Percentiles rank a stretch among this genome's conserved stretches.
Conservation (phyloP, 352 stramenopile genomes). For the Pythium oligandrum region DNA sequence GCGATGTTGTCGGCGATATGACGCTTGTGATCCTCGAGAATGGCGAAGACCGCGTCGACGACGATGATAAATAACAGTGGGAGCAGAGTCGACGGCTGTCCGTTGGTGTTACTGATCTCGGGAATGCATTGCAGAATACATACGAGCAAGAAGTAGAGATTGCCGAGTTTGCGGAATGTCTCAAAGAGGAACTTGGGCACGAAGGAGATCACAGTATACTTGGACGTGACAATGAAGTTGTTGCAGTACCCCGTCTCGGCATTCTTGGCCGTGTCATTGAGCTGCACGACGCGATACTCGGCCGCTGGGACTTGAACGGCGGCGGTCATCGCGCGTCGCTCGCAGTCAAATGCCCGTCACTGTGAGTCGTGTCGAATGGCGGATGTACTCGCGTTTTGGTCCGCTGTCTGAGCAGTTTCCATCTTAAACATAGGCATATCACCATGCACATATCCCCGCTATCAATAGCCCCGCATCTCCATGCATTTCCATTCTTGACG, state of each 20-base stretch:
- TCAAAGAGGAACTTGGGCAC: conserved; percentile 91
- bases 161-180: conserved; percentile 88
- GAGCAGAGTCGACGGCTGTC: conserved; percentile 81
- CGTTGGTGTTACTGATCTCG: conserved; percentile 88
- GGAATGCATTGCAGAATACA: conserved; percentile 85
- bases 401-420: too few relatives aligned
- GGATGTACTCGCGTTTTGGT: too few relatives aligned
- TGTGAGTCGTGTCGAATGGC: too few relatives aligned
- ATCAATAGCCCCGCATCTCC: too few relatives aligned
- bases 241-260: conserved; percentile 56
- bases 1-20: conserved; percentile 79
- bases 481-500: too few relatives aligned
- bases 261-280: conserved; percentile 58
- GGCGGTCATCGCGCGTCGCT: too few relatives aligned
- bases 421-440: too few relatives aligned
- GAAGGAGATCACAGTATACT: conserved; percentile 88
- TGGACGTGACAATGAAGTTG: conserved; percentile 91
- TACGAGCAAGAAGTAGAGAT: conserved; percentile 92
- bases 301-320: conserved; percentile 2
- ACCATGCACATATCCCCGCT: too few relatives aligned
- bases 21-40: conserved; percentile 85
- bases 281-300: conserved; percentile 56
- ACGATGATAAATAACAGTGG: conserved; percentile 89
- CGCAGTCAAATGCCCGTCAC: too few relatives aligned
- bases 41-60: conserved; percentile 84